A percentile compares a stretch with the other conserved stretches of the same genome.
Evolutionary conservation across 352 stramenopile genomes (phyloP).

Genomic region (Globisporangium spiculum): DNA sequence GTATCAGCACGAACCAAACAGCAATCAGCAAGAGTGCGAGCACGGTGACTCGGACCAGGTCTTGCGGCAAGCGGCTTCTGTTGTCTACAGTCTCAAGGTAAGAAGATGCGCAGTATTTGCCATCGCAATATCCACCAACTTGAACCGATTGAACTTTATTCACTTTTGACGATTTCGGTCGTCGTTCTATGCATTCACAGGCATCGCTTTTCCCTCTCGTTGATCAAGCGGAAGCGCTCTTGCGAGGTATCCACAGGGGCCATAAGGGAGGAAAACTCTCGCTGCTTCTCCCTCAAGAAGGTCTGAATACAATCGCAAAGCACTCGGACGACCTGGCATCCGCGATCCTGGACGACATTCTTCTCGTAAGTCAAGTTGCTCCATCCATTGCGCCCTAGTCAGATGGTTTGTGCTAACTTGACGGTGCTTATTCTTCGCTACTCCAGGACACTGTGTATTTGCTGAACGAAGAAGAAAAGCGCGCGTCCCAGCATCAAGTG

Average conservation of each 20-base stretch:
- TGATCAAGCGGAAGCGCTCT: slow-evolving; percentile 44
- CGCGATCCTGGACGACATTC: slow-evolving; percentile 58
- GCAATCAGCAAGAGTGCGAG: slow-evolving; percentile 28
- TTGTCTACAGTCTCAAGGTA: slow-evolving; percentile 55
- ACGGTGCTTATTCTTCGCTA: not conserved
- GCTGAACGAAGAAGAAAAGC: slow-evolving; percentile 52
- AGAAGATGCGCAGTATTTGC: not conserved
- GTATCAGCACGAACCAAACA: slow-evolving; percentile 17
- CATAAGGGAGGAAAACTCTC: slow-evolving; percentile 38
- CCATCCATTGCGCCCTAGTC: not conserved
- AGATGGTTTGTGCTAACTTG: not conserved
- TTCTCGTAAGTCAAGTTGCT: slow-evolving; percentile 35
- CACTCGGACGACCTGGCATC: slow-evolving; percentile 54
- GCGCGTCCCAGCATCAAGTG: slow-evolving; percentile 24
- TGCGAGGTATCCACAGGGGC: slow-evolving; percentile 36
- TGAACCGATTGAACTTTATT: not conserved
- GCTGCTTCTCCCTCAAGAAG: slow-evolving; percentile 30
- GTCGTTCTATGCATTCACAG: slow-evolving; percentile 12
- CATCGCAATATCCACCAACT: not conserved
- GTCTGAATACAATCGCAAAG: slow-evolving; percentile 39
- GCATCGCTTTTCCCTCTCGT: slow-evolving; percentile 50
- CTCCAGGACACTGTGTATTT: slow-evolving; percentile 55
- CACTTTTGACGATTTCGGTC: not conserved
- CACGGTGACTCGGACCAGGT: slow-evolving; percentile 21
- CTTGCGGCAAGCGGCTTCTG: slow-evolving; percentile 35